These are phyloP conservation scores for Sphaerostilbella broomeana DNA, from an alignment of 2,329 filamentous ascomycete species.

Conservation along the genomic window DNA sequence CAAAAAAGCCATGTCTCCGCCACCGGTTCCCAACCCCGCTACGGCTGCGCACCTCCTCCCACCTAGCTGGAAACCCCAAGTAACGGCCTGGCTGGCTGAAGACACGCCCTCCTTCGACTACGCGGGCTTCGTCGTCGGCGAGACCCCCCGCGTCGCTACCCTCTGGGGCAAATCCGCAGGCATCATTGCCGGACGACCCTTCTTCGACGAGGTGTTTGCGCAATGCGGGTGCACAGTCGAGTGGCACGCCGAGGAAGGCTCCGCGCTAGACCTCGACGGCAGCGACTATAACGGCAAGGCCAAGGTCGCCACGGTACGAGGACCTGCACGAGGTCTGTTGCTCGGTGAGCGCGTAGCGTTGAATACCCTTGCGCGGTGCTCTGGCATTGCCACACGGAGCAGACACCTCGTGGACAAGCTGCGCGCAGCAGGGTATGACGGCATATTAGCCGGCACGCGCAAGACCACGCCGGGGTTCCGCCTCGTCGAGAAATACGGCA, in stretches of 20 bases:
- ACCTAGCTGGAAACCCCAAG: conserved; percentile 71
- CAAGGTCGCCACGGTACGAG: conserved; percentile 72
- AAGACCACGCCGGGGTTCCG: conserved; percentile 97
- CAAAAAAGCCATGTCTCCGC: neutral
- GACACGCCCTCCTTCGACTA: conserved; percentile 97
- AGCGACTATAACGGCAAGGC: conserved; percentile 40
- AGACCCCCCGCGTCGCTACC: conserved; percentile 54
- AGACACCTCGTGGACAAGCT: conserved; percentile 48
- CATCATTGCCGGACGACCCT: conserved; percentile 83
- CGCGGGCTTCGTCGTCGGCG: conserved; percentile 91
- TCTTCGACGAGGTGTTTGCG: conserved; percentile 87
- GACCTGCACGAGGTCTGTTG: conserved; percentile 71
- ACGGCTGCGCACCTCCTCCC: conserved; percentile 66
- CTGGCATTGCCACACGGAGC: conserved; percentile 74
- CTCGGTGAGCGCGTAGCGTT: conserved; percentile 91
- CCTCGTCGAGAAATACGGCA: conserved; percentile 95
- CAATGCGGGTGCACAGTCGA: conserved; percentile 88
- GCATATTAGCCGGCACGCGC: conserved; percentile 84
- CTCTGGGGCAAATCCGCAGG: conserved; percentile 67
- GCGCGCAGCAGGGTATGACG: conserved; percentile 64
- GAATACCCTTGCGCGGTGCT: conserved; percentile 85
- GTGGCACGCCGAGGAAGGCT: conserved; percentile 79
- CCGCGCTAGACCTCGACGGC: conserved; percentile 53
- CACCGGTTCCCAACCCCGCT: conserved; percentile 19
- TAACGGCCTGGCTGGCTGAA: conserved; percentile 84